Evolutionary conservation across 2,329 filamentous ascomycete genomes (phyloP).

Genomic region (Trichoderma atroviride): DNA sequence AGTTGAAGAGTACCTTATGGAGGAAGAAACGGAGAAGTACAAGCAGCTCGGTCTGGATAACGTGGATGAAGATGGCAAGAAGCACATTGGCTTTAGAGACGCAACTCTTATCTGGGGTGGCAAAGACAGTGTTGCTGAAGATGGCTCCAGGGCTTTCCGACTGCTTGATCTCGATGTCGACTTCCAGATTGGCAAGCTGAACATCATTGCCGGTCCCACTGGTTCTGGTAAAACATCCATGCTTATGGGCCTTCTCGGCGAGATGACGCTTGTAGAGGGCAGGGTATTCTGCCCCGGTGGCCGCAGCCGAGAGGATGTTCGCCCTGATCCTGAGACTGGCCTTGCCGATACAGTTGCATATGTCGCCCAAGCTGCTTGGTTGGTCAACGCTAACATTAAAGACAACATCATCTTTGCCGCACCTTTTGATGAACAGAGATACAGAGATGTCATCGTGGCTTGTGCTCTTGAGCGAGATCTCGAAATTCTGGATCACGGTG

Average conservation of each 20-base stretch:
- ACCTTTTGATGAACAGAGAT: conserved; percentile 77
- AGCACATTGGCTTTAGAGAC: conserved; percentile 80
- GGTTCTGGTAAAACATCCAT: conserved; percentile 95
- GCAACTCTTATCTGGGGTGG: conserved; percentile 90
- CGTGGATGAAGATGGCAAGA: conserved; percentile 67
- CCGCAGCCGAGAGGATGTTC: conserved; percentile 81
- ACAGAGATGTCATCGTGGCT: conserved; percentile 84
- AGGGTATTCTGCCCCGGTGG: conserved; percentile 84
- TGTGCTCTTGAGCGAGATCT: conserved; percentile 91
- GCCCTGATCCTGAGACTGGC: conserved; percentile 77
- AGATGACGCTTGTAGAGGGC: conserved; percentile 87
- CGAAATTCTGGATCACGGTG: conserved; percentile 87
- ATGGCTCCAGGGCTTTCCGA: conserved; percentile 74
- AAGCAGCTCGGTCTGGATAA: conserved; percentile 75
- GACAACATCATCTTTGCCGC: conserved; percentile 94
- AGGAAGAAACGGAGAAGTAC: conserved; percentile 97
- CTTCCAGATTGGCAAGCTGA: conserved; percentile 84
- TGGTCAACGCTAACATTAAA: conserved; percentile 92
- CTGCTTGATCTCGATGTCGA: conserved; percentile 81
- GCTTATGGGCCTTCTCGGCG: conserved; percentile 91
- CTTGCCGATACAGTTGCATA: conserved; percentile 93
- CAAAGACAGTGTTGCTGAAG: conserved; percentile 60
- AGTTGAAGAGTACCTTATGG: conserved; percentile 89
- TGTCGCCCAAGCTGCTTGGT: conserved; percentile 94
- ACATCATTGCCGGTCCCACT: conserved; percentile 89